Percentiles rank a stretch among this genome's conserved stretches.
Evolutionary conservation across 345 rosid genomes (phyloP).

Genomic region (Angophora floribunda): DNA sequence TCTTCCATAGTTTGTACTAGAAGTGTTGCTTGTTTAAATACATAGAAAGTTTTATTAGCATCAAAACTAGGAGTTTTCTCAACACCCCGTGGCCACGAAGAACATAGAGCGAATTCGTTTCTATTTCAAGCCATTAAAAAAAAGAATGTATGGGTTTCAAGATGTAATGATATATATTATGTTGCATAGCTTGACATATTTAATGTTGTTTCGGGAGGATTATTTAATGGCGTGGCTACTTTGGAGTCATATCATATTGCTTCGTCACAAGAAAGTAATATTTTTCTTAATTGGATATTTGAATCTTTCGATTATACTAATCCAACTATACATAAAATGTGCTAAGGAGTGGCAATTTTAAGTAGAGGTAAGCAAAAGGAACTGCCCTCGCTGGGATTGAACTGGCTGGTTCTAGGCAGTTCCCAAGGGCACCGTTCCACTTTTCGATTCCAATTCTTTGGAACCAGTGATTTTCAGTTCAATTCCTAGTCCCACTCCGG

Average conservation of each 20-base stretch:
- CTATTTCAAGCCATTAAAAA: background rate
- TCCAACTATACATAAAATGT: background rate
- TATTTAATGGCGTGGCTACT: background rate
- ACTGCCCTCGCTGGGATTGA: too few relatives aligned
- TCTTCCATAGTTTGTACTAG: too few relatives aligned
- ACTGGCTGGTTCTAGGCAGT: too few relatives aligned
- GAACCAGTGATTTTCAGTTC: too few relatives aligned
- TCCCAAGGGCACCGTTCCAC: too few relatives aligned
- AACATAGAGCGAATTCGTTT: background rate
- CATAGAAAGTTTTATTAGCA: too few relatives aligned
- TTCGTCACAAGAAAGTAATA: background rate
- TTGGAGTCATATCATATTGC: background rate
- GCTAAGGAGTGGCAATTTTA: too few relatives aligned
- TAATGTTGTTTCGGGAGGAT: background rate
- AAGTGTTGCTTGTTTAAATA: too few relatives aligned
- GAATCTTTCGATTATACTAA: background rate
- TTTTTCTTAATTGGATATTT: background rate
- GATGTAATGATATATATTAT: background rate
- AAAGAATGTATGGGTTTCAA: background rate
- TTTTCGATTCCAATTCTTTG: too few relatives aligned
- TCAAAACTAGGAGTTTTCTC: too few relatives aligned
- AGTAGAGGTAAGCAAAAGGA: too few relatives aligned
- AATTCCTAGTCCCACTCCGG: too few relatives aligned
- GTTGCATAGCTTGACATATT: background rate
- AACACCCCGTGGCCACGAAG: background rate